Evolutionary conservation across 805 yeast species (phyloP), one percentile per base, ranked within the genome.

Genomic region (Maudiozyma pseudohumilis): DNA sequence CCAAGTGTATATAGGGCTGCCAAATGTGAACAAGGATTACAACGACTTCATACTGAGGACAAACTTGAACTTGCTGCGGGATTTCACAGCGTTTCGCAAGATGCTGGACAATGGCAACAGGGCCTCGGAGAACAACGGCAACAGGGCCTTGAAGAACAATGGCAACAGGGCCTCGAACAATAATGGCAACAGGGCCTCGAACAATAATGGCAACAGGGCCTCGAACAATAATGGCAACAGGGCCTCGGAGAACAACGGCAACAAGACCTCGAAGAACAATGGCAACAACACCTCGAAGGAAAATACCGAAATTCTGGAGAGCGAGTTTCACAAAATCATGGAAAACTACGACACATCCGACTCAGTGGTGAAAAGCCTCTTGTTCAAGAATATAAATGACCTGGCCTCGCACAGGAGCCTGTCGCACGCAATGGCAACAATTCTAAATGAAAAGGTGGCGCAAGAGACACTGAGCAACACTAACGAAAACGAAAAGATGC

Each of bases 1-100:
- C 34, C 46, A 53, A 2, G 46, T 48, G 26, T 58, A 52, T 34
- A 21, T 60, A 5, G 36, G 38, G 3, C 44, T 46, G 19, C 48
- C 53, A 1, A 38, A 41, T 2, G 39, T 50, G 0, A 38, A 46
- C 1, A 21, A 40, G 2, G 47, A 47, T 49, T 21, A 37, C 51
- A 23, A 29, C 38, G 10, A 38, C 39, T 17, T 54, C 12, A 39
- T 62, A 2, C 17, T 54, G 11, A 47, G 46, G 8, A 49, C 53
- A 36, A 55, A 49, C 35, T 38, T 55, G 12, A 44, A 57, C 29
- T 25, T 52, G 44, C 27, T 44, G 18, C 37, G 36, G 15, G 36
- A 34, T 29, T 20, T 32, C 7, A 19, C 24, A 17, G 25, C 23
- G 9, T 25, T 35, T 7, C 29, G 19, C 17, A 8, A n/a, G 4